Conservation (phyloP, 2,329 filamentous ascomycete genomes). For the Paecilomyces niveus region DNA sequence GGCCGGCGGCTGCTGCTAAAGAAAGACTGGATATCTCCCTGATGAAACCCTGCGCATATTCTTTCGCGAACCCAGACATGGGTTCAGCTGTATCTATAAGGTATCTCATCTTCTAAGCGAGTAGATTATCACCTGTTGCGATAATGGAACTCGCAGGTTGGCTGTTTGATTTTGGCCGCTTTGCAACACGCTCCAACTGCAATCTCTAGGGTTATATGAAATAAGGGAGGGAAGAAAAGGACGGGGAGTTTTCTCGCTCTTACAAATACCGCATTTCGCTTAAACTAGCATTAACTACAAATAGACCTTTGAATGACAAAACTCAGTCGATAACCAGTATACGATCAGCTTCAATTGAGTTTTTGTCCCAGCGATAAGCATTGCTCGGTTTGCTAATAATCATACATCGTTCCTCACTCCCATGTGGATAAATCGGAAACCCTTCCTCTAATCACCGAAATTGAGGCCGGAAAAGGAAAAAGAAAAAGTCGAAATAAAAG, state of each 20-base stretch:
- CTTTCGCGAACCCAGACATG: not conserved
- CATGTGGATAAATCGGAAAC: not conserved
- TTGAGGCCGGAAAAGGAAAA: not conserved
- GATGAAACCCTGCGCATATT: not conserved
- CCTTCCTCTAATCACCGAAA: not conserved
- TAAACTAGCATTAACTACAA: not conserved
- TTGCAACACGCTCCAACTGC: not conserved
- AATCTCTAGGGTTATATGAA: not conserved
- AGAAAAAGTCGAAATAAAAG: not conserved
- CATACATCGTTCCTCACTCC: not conserved
- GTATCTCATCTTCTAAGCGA: not conserved
- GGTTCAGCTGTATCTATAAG: not conserved
- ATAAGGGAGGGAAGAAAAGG: not conserved
- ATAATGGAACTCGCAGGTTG: not conserved
- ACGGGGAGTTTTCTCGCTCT: not conserved
- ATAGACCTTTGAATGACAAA: not conserved
- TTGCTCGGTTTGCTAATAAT: not conserved
- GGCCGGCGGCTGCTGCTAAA: slow-evolving; percentile 30
- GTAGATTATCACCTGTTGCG: not conserved
- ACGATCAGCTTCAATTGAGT: not conserved
- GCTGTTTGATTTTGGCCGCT: not conserved
- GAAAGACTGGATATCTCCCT: slow-evolving; percentile 2
- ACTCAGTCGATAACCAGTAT: not conserved
- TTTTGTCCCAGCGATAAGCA: not conserved
- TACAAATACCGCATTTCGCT: not conserved